Conservation (phyloP, 2,329 filamentous ascomycete species). For the Elsinoe necatrix region DNA sequence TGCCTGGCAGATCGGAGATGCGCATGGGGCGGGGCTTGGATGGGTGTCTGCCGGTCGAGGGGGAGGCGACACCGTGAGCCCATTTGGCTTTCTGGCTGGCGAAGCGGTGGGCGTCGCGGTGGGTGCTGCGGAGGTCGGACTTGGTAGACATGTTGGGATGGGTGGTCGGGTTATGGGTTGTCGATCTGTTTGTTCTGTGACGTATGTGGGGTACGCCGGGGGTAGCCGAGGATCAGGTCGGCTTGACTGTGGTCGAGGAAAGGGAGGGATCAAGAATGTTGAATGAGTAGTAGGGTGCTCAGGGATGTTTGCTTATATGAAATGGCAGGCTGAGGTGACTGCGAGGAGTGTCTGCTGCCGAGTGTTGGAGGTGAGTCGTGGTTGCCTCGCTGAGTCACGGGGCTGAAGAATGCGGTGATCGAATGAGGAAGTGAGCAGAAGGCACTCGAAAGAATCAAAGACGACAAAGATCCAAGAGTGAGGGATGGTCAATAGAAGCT, state of each 20-base stretch:
- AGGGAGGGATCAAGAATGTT: background rate
- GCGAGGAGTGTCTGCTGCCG: background rate
- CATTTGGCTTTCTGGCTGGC: slow-evolving; percentile 45
- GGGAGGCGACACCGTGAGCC: slow-evolving; percentile 35
- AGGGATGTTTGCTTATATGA: slow-evolving; percentile 6
- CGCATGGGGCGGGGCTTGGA: slow-evolving; percentile 22
- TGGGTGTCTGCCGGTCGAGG: slow-evolving; percentile 23
- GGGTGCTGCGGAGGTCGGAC: slow-evolving; percentile 46
- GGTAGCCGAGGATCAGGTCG: background rate
- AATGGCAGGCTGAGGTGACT: background rate
- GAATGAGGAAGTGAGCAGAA: slow-evolving; percentile 1
- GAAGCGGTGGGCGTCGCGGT: slow-evolving; percentile 45
- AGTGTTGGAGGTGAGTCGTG: slow-evolving; percentile 1
- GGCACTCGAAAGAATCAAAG: background rate
- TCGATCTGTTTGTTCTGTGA: slow-evolving; percentile 11
- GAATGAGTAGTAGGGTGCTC: background rate
- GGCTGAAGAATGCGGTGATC: slow-evolving; percentile 9
- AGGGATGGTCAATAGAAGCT: background rate
- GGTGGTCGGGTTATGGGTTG: background rate
- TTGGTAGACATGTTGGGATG: slow-evolving; percentile 33
- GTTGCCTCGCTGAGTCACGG: slow-evolving; percentile 12
- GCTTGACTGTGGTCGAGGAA: background rate
- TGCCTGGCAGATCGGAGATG: slow-evolving; percentile 4
- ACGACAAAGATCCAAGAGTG: background rate
- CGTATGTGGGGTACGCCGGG: slow-evolving; percentile 4